phyloP scores from a whole-genome alignment of 495 filamentous ascomycete species.

The Neurospora sp. region DNA sequence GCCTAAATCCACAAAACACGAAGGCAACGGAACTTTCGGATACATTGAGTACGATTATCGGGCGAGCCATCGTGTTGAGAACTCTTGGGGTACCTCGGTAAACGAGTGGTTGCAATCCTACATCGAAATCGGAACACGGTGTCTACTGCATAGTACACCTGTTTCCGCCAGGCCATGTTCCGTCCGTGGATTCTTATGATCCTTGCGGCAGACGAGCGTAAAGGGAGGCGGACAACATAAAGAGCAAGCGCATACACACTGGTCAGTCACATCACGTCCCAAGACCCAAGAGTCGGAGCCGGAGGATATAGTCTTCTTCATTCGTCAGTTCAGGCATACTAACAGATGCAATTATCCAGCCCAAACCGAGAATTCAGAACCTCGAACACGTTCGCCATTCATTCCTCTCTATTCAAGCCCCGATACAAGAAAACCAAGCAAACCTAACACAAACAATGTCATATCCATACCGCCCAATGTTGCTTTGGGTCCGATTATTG shows the following conservation, averaged over 20 bases:
- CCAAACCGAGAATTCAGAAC: background rate
- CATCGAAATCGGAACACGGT: no score
- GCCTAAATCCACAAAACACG: background rate
- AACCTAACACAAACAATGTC: background rate
- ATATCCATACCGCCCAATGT: background rate
- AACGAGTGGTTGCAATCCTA: no score
- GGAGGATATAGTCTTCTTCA: background rate
- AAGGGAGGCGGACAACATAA: background rate
- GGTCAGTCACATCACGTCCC: background rate
- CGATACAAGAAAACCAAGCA: background rate
- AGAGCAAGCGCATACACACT: background rate
- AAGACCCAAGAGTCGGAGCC: background rate
- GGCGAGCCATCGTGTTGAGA: no score
- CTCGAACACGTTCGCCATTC: background rate
- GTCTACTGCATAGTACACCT: no score
- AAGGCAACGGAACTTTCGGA: no score
- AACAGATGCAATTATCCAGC: background rate
- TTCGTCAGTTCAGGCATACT: background rate
- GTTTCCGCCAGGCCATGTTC: no score
- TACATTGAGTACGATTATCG: no score
- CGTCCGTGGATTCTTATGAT: background rate
- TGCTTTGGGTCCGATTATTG: background rate
- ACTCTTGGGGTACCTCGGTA: no score
- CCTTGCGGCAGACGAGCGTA: background rate
- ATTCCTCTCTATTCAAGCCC: rapidly evolving